A percentile compares a stretch with the other conserved stretches of the same genome.
Conservation (phyloP, 441 rosid species). For the Gossypium gossypioides region DNA sequence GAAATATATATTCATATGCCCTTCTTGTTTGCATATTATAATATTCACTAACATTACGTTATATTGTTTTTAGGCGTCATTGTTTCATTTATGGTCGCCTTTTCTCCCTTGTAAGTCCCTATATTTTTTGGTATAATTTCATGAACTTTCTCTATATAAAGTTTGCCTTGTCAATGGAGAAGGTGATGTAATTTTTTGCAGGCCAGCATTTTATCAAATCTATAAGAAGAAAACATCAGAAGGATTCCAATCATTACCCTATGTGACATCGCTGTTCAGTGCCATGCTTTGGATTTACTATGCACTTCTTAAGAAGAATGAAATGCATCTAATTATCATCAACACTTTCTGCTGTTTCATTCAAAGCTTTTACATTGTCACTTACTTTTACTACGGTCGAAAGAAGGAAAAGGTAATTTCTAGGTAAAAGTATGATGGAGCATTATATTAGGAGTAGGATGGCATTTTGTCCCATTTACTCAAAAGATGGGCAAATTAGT, state of each 20-base stretch:
- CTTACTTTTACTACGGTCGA: conserved; percentile 50
- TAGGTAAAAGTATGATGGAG: too few relatives aligned
- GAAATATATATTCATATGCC: neutral
- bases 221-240: conserved; percentile 63
- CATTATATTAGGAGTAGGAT: too few relatives aligned
- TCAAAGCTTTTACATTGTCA: conserved; percentile 37
- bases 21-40: neutral
- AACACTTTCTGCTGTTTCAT: conserved; percentile 44
- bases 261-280: conserved; percentile 60
- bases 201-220: conserved; percentile 65
- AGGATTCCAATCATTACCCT: conserved; percentile 69
- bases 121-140: neutral
- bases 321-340: conserved; percentile 52
- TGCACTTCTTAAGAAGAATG: conserved; percentile 37
- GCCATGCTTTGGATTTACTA: conserved; percentile 85
- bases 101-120: conserved; percentile 47
- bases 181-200: neutral
- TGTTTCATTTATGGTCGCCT: conserved; percentile 50
- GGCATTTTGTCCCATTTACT: too few relatives aligned
- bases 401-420: conserved; percentile 43
- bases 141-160: neutral
- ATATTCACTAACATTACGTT: neutral
- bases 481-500: too few relatives aligned
- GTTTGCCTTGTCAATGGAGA: neutral
- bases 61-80: conserved; percentile 32